phyloP scores from a whole-genome alignment of 148 eudicot species.

The Amaranthus cruentus region DNA sequence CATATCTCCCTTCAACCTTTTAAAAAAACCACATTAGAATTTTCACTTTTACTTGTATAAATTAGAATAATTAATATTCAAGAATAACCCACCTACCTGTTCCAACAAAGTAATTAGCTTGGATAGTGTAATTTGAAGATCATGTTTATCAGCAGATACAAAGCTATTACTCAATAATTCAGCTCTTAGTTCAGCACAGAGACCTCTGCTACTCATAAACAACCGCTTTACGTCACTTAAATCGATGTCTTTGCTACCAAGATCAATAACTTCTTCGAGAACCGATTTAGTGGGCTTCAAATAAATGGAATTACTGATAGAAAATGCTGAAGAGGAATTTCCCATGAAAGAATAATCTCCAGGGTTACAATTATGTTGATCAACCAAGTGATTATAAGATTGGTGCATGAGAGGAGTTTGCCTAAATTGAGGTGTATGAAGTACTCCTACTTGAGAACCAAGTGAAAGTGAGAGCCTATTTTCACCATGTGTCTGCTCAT shows the following conservation, averaged over 20 bases:
- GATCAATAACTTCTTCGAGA: slow-evolving; percentile 58
- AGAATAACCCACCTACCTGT: slow-evolving; percentile 49
- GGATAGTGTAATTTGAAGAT: slow-evolving; percentile 46
- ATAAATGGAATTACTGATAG: slow-evolving; percentile 48
- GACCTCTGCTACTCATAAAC: slow-evolving; percentile 40
- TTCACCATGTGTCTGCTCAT: slow-evolving; percentile 32
- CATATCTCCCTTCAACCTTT: slow-evolving; percentile 82
- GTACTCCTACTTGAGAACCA: slow-evolving; percentile 39
- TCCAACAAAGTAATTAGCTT: slow-evolving; percentile 78
- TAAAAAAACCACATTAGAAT: no score
- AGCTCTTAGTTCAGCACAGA: slow-evolving; percentile 48
- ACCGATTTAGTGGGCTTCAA: slow-evolving; percentile 69
- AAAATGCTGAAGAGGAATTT: slow-evolving; percentile 31
- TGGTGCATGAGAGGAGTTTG: slow-evolving; percentile 42
- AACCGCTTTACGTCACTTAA: slow-evolving; percentile 45
- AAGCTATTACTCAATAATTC: slow-evolving; percentile 44
- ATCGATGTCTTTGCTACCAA: slow-evolving; percentile 48
- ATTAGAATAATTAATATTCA: no score
- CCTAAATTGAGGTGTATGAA: slow-evolving; percentile 42
- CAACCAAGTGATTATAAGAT: slow-evolving; percentile 29
- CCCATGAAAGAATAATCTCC: slow-evolving; percentile 37
- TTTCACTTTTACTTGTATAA: no score
- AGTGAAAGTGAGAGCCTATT: slow-evolving; percentile 69
- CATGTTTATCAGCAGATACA: slow-evolving; percentile 49
- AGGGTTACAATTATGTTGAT: slow-evolving; percentile 32